Evolutionary conservation across 1,284 basidiomycete species (phyloP), one percentile per base, ranked within the genome.

Genomic region (Kwoniella shivajii): DNA sequence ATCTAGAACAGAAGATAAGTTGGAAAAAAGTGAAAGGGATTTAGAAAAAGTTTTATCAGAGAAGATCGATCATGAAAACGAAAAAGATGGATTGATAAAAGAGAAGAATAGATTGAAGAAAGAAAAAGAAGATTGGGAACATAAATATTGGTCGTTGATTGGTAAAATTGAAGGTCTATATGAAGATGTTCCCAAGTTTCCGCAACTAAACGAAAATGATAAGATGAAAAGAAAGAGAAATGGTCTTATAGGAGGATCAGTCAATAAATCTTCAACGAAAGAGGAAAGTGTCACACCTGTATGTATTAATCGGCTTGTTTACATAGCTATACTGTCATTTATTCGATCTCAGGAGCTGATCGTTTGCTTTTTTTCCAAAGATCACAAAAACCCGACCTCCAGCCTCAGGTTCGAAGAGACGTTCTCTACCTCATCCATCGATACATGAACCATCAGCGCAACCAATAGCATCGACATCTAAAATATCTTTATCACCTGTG

Each of bases 1-100:
- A 18, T 56, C 68, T 1, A 33, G 47, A 9, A 73, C 65, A 4
- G 74, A 76, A 56, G 72, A 72, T 36, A 48, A 54, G 50, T 59
- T 69, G 14, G 72, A 67, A 46, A 39, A 42, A 2, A 50, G 54
- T 0, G 41, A 61, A 22, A 47, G 53, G 27, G 11, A n/a, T 27
- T 29, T 60, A 26, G 41, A 49, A 22, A 49, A 4, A 36, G 29
- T 36, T 16, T 46, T 54, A 33, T 30, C 9, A 26, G 33, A 50
- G 29, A 41, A 27, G 11, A 39, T 31, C n/a, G 36, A 31, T 7
- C 31, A 36, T 49, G 38, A 57, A 22, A 49, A 54, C 50, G 57
- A 56, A 43, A 41, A 51, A 50, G 11, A 34, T 20, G 31, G 30
- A 13, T 30, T 37, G 6, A 9, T 60, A 38, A 18, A 44, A 36